Evolutionary conservation across 108 stramenopile genomes (phyloP), one percentile per base, ranked within the genome.

Genomic region (Conticribra weissflogii): DNA sequence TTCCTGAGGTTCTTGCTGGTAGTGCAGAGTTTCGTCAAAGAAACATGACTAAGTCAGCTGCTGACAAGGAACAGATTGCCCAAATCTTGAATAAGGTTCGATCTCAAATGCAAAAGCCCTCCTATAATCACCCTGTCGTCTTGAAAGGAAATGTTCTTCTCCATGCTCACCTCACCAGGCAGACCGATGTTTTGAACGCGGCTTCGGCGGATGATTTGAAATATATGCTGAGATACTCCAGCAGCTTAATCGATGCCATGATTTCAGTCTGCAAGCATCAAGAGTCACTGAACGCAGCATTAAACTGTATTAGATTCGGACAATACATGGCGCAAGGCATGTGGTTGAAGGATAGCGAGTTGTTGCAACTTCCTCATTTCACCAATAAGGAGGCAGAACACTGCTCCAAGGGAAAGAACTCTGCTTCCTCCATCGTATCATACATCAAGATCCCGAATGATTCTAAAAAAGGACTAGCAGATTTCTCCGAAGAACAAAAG

Each of bases 101-200:
- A 45, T 61, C 80, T 15, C 63, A 76, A 7, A 97, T 98, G 96
- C 88, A 89, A 64, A 97, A 97, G 76, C 97, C 97, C 12, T 81
- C 94, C 28, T 94, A 81, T 72, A 90, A 91, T 47, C 94, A 92
- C 67, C 90, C 94, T 21, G 86, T 89, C 9, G 82, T 93, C 27
- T 76, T 95, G 57, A 96, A 97, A 81, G 96, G 97, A 12, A 97
- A 97, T 83, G 91, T 97, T n/a, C 81, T 98, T 56, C 55, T 98
- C 63, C 97, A 98, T 72, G 84, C 97, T 47, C 95, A 98, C 64
- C 68, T 98, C 33, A 69, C 85, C 46, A 83, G 93, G 8, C 59
- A 90, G 65, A 81, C 92, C 16, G 82, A 79, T 9, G 76, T 71
- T 45, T 57, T 88, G 24, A 69, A 77, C 8, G 74, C 67, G 23